A percentile compares a stretch with the other conserved stretches of the same genome.
Evolutionary conservation across 2,329 filamentous ascomycete species (phyloP).

Genomic region (Fusarium nelsonii): DNA sequence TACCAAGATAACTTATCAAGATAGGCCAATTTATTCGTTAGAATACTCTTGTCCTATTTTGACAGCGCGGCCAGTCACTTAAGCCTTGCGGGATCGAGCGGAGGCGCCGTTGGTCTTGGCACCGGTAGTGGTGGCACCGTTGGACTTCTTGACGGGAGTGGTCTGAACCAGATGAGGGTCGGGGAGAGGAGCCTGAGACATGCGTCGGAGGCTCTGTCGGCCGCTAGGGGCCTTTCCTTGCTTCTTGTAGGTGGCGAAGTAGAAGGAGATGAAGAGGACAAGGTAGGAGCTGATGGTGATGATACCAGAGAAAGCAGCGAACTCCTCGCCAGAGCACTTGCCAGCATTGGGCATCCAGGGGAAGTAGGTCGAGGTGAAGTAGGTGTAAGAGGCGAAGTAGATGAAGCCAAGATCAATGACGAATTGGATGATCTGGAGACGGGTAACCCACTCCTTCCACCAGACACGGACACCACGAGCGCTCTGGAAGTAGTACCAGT

Average conservation of each 20-base stretch:
- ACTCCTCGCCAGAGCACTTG: conserved; percentile 94
- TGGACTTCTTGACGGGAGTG: conserved; percentile 60
- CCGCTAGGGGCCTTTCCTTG: conserved; percentile 82
- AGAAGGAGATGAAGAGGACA: conserved; percentile 98
- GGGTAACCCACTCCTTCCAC: conserved; percentile 99
- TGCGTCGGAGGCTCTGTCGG: conserved; percentile 79
- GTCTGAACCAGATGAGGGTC: conserved; percentile 78
- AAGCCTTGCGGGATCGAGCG: conserved; percentile 78
- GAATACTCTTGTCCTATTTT: neutral
- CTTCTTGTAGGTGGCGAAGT: conserved; percentile 95
- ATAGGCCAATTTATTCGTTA: conserved; percentile 6
- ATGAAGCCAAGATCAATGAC: conserved; percentile 97
- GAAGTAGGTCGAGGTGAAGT: conserved; percentile 95
- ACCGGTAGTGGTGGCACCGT: conserved; percentile 66
- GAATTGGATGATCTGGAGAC: conserved; percentile 97
- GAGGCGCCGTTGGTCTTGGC: conserved; percentile 70
- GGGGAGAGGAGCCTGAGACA: conserved; percentile 76
- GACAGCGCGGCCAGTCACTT: conserved; percentile 29
- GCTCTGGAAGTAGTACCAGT: conserved; percentile 99
- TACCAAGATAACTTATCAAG: conserved; percentile 6
- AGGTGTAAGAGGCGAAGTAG: conserved; percentile 99
- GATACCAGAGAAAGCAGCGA: conserved; percentile 92
- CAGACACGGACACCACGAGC: conserved; percentile 94
- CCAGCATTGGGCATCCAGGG: conserved; percentile 84
- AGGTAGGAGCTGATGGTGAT: conserved; percentile 94